These are phyloP conservation scores for Camptophora hylomeconis DNA, from an alignment of 2,329 filamentous ascomycete genomes.

Conservation along the genomic window DNA sequence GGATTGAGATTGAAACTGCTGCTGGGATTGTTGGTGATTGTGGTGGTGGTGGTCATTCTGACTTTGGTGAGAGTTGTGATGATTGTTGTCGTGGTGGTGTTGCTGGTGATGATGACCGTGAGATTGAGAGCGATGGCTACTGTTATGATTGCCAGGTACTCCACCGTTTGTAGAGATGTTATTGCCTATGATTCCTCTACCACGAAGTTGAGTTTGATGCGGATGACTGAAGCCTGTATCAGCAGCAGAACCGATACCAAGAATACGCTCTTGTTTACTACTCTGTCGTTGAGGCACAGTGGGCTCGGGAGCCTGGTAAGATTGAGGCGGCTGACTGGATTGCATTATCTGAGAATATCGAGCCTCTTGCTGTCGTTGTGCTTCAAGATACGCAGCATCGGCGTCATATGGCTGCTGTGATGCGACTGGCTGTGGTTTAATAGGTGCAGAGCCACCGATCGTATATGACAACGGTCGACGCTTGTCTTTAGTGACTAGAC, in stretches of 20 bases:
- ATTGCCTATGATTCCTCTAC: conserved; percentile 14
- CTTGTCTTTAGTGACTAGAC: too few relatives aligned
- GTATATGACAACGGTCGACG: too few relatives aligned
- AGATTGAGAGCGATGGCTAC: too few relatives aligned
- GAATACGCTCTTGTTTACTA: conserved; percentile 14
- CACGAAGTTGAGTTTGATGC: conserved; percentile 8
- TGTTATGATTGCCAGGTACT: too few relatives aligned
- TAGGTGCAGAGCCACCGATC: background rate
- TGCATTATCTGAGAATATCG: background rate
- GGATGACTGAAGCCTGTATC: conserved; percentile 5
- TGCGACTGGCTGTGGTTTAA: background rate
- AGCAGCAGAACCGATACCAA: conserved; percentile 8
- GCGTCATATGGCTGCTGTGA: conserved; percentile 1
- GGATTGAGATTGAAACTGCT: background rate
- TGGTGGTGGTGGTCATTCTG: conserved; percentile 1
- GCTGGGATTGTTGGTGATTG: background rate
- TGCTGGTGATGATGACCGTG: background rate
- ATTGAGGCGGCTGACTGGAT: conserved; percentile 1
- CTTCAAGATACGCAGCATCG: background rate
- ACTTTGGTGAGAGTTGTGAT: background rate
- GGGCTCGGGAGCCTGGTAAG: conserved; percentile 1
- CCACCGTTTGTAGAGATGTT: conserved; percentile 1
- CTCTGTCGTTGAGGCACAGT: conserved; percentile 1
- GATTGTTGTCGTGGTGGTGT: conserved; percentile 2
- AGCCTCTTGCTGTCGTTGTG: conserved; percentile 1